Evolutionary conservation across 306 rosid species (phyloP).

Genomic region (Canavalia ensiformis): DNA sequence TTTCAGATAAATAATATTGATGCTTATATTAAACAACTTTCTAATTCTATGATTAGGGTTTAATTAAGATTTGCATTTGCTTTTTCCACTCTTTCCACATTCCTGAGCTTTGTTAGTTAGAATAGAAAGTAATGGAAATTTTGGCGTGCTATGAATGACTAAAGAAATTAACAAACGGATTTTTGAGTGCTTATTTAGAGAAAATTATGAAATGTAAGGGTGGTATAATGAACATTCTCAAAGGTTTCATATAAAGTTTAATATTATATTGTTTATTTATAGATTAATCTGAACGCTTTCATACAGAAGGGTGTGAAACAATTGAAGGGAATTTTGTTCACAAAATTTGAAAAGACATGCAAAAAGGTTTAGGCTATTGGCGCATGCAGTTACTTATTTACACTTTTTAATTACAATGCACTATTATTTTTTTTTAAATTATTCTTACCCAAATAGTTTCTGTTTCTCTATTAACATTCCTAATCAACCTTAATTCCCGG

Average conservation of each 20-base stretch:
- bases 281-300: not conserved
- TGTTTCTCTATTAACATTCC: too few species aligned
- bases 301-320: not conserved
- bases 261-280: not conserved
- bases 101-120: not conserved
- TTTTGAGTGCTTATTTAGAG: not conserved
- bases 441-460: not conserved
- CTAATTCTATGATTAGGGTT: constrained; percentile 29
- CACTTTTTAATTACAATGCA: not conserved
- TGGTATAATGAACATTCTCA: not conserved
- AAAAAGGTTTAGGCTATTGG: not conserved
- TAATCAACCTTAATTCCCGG: too few species aligned
- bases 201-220: not conserved
- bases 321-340: constrained; percentile 1
- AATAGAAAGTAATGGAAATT: not conserved
- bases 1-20: constrained; percentile 37
- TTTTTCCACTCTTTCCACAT: not conserved
- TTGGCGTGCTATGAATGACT: not conserved
- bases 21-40: not conserved
- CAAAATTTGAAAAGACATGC: not conserved
- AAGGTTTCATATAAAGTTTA: not conserved
- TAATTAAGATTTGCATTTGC: not conserved
- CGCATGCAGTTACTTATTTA: not conserved
- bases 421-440: not conserved
- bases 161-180: not conserved